These are phyloP conservation scores for Ramaria sp. DNA, from an alignment of 768 basidiomycete genomes.

Conservation along the genomic window DNA sequence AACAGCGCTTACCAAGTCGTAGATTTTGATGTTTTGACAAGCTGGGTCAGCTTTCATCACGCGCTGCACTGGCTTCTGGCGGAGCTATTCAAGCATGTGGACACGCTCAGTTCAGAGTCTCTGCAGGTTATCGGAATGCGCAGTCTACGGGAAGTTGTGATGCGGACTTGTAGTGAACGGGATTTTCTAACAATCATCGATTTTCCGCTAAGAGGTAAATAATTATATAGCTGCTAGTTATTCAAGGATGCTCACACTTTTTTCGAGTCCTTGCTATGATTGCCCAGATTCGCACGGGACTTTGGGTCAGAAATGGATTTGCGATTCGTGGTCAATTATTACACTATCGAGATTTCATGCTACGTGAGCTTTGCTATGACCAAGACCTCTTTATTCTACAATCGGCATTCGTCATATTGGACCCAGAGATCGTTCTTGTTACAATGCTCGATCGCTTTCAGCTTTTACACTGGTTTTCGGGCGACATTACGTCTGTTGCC, in stretches of 20 bases:
- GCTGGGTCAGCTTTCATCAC: slow-evolving; percentile 89
- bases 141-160: slow-evolving; percentile 45
- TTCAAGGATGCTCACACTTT: background rate
- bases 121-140: slow-evolving; percentile 40
- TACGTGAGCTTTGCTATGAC: slow-evolving; percentile 93
- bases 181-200: slow-evolving; percentile 72
- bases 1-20: slow-evolving; percentile 48
- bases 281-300: slow-evolving; percentile 86
- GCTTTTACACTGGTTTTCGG: slow-evolving; percentile 69
- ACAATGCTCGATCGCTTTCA: slow-evolving; percentile 87
- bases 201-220: slow-evolving; percentile 77
- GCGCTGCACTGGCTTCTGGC: slow-evolving; percentile 85
- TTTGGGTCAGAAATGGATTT: slow-evolving; percentile 98
- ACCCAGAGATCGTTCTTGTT: slow-evolving; percentile 68
- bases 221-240: background rate
- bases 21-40: slow-evolving; percentile 66
- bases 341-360: slow-evolving; percentile 93
- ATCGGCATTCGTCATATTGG: slow-evolving; percentile 63
- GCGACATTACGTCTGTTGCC: slow-evolving; percentile 38
- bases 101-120: slow-evolving; percentile 46
- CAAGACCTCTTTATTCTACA: slow-evolving; percentile 91
- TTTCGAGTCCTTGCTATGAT: slow-evolving; percentile 78
- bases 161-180: slow-evolving; percentile 48
- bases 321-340: slow-evolving; percentile 89
- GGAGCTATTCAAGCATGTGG: slow-evolving; percentile 78